phyloP scores from a whole-genome alignment of 169 alveolate species.

The Cryptosporidium xiaoi region DNA sequence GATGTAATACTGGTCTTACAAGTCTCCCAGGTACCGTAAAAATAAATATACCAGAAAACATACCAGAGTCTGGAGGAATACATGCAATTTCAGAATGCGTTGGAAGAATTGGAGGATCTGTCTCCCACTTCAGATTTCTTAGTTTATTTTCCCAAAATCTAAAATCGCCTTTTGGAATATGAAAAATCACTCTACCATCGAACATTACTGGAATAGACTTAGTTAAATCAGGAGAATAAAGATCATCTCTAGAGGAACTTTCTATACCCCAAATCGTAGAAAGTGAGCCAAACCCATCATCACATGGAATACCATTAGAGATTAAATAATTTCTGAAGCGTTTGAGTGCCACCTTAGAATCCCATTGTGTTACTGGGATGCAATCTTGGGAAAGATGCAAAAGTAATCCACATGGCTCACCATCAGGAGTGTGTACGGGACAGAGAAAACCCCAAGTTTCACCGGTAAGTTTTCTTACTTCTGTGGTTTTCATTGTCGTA shows the following conservation, averaged over 20 bases:
- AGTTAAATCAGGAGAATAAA: constrained; percentile 82
- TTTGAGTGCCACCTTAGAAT: constrained; percentile 41
- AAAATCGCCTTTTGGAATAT: constrained; percentile 78
- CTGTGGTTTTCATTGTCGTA: constrained; percentile 96
- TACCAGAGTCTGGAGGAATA: constrained; percentile 83
- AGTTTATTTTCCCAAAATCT: constrained; percentile 79
- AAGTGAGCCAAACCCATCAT: constrained; percentile 79
- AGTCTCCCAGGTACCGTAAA: constrained; percentile 96
- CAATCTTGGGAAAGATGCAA: constrained; percentile 94
- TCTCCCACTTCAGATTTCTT: constrained; percentile 81
- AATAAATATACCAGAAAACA: constrained; percentile 92
- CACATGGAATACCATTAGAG: constrained; percentile 72
- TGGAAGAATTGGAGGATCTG: constrained; percentile 79
- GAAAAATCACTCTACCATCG: constrained; percentile 92
- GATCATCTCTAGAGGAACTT: constrained; percentile 82
- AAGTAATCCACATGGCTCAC: constrained; percentile 99
- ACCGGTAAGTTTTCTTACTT: constrained; percentile 97
- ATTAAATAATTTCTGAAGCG: constrained; percentile 39
- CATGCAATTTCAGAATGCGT: constrained; percentile 87
- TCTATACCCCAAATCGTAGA: constrained; percentile 81
- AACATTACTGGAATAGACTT: constrained; percentile 87
- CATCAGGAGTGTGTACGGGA: constrained; percentile 99
- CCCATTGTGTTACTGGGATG: constrained; percentile 75
- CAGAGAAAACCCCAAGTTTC: constrained; percentile 99
- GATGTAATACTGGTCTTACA: constrained; percentile 95